phyloP scores from a whole-genome alignment of 2,329 filamentous ascomycete species.

The Fusarium phyllophilum region DNA sequence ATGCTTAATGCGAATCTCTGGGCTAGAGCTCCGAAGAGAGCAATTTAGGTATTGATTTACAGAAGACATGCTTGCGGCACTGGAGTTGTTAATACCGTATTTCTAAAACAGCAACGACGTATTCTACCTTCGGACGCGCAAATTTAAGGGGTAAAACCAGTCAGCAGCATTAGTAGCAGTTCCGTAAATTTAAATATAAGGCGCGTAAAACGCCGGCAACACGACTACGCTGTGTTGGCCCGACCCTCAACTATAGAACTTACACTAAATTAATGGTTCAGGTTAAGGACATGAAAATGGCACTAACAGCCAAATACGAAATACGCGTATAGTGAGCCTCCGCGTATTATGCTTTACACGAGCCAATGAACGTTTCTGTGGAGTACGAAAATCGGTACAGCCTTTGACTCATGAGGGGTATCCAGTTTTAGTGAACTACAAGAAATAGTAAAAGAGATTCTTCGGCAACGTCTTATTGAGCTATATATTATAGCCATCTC shows the following conservation, averaged over 20 bases:
- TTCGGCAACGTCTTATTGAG: too few species aligned
- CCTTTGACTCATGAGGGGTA: not conserved
- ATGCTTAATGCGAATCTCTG: too few species aligned
- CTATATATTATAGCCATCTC: too few species aligned
- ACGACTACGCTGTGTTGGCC: not conserved
- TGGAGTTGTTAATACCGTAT: too few species aligned
- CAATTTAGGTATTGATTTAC: not conserved
- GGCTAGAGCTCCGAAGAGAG: not conserved
- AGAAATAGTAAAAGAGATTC: too few species aligned
- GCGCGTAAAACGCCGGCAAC: too few species aligned
- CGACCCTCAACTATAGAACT: not conserved
- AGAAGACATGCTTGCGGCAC: accelerated
- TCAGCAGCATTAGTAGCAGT: too few species aligned
- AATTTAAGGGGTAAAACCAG: too few species aligned
- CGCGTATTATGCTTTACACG: not conserved
- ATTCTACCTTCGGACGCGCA: not conserved
- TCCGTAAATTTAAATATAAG: too few species aligned
- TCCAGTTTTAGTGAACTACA: not conserved
- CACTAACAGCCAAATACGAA: not conserved
- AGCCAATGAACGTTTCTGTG: not conserved
- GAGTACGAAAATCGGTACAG: not conserved
- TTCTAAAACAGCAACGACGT: too few species aligned
- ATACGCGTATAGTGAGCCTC: not conserved
- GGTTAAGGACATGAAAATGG: not conserved
- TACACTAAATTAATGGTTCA: not conserved